These are phyloP conservation scores for Phyllosticta citriasiana DNA, from an alignment of 2,329 filamentous ascomycete genomes.

Conservation along the genomic window DNA sequence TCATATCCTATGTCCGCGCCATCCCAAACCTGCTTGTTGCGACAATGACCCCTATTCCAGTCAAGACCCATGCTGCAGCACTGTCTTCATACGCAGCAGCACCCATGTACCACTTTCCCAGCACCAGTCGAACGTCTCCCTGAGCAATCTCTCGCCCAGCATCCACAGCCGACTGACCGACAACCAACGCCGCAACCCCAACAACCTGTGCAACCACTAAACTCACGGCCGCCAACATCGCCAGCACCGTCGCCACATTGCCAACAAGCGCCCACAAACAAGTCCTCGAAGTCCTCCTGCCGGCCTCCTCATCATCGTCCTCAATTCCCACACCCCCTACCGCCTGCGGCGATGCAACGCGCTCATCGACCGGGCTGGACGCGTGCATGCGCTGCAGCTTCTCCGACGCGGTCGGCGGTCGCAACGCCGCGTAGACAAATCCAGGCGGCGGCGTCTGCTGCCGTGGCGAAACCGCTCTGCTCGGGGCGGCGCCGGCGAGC, in stretches of 20 bases:
- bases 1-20: background rate
- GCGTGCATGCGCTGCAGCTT: slow-evolving; percentile 5
- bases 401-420: slow-evolving; percentile 1
- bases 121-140: background rate
- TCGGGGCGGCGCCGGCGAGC: slow-evolving; percentile 13
- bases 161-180: background rate
- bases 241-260: background rate
- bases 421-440: background rate
- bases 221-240: background rate
- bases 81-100: background rate
- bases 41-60: background rate
- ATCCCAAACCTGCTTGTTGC: background rate
- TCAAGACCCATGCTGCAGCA: slow-evolving; percentile 1
- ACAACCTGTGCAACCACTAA: background rate
- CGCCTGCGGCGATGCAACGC: background rate
- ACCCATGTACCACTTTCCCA: background rate
- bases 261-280: background rate
- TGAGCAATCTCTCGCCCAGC: background rate
- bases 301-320: background rate
- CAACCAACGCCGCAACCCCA: background rate
- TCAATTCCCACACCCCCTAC: background rate
- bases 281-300: background rate
- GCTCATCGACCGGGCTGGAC: background rate
- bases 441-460: background rate
- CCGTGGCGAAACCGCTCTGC: background rate